Percentiles rank a stretch among this genome's conserved stretches.
Evolutionary conservation across 306 rosid genomes (phyloP).

Genomic region (Trichosanthes cucumerina): DNA sequence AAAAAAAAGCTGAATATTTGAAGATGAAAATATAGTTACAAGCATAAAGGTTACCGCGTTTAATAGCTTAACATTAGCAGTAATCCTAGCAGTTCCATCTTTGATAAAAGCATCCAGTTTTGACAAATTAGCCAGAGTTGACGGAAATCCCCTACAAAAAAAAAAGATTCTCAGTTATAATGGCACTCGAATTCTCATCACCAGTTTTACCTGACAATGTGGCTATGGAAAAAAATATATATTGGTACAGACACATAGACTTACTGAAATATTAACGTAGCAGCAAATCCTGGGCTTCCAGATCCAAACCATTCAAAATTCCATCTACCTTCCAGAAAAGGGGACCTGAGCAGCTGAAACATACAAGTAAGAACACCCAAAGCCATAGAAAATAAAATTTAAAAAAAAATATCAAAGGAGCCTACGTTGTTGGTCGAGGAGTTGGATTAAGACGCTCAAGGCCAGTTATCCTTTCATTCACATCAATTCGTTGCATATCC

Average conservation of each 20-base stretch:
- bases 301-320: conserved; percentile 93
- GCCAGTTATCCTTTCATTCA: conserved; percentile 84
- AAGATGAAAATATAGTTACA: neutral
- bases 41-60: conserved; percentile 46
- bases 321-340: conserved; percentile 92
- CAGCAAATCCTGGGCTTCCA: conserved; percentile 70
- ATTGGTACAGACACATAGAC: conserved; percentile 20
- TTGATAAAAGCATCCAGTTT: conserved; percentile 66
- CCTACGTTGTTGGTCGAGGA: conserved; percentile 93
- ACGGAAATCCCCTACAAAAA: conserved; percentile 66
- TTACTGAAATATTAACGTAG: conserved; percentile 63
- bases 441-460: conserved; percentile 96
- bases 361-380: conserved; percentile 26
- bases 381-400: conserved; percentile 2
- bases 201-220: neutral
- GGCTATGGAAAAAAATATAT: neutral
- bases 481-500: conserved; percentile 73
- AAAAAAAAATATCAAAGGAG: conserved; percentile 2
- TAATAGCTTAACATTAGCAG: conserved; percentile 56
- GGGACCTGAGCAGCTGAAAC: conserved; percentile 66
- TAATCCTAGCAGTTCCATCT: conserved; percentile 76
- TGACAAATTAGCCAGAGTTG: conserved; percentile 70
- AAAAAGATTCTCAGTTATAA: conserved; percentile 11
- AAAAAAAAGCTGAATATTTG: neutral
- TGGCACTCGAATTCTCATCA: neutral